phyloP scores from a whole-genome alignment of 805 yeast genomes.

The Metschnikowia koreensis region DNA sequence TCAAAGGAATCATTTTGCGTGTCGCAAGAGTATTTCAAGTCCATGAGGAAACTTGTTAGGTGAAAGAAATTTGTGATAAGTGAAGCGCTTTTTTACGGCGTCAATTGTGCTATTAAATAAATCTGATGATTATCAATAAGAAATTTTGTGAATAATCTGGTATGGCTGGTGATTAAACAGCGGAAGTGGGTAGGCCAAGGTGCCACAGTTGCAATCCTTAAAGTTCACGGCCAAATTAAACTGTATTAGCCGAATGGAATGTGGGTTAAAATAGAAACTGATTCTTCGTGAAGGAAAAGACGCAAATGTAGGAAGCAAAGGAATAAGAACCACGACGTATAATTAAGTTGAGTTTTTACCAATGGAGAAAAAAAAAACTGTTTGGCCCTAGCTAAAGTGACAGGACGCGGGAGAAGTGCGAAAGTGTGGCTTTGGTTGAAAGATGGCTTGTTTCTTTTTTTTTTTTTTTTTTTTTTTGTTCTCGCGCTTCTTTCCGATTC shows the following conservation, averaged over 20 bases:
- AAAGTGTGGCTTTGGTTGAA: conserved; percentile 1
- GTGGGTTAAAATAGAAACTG: neutral
- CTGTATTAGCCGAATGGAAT: neutral
- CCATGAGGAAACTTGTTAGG: conserved; percentile 1
- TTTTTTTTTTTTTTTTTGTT: neutral
- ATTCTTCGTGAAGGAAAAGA: too few species aligned
- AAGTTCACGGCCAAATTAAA: neutral
- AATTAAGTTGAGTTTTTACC: too few species aligned
- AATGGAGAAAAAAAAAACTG: neutral
- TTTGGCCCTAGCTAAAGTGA: neutral
- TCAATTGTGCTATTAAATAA: too few species aligned
- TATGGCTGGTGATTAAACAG: too few species aligned
- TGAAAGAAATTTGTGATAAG: too few species aligned
- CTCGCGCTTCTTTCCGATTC: neutral
- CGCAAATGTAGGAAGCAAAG: too few species aligned
- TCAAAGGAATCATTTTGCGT: conserved; percentile 5
- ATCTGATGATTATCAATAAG: too few species aligned
- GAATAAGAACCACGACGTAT: too few species aligned
- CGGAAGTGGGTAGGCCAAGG: neutral
- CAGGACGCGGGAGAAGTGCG: neutral
- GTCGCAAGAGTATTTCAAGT: conserved; percentile 15
- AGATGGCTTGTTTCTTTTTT: neutral
- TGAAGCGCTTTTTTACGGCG: too few species aligned
- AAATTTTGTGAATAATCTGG: too few species aligned
- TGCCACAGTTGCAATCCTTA: neutral